Base-by-base conservation (phyloP, 192 early-diverging fungal species). In the Mortierella claussenii region DNA sequence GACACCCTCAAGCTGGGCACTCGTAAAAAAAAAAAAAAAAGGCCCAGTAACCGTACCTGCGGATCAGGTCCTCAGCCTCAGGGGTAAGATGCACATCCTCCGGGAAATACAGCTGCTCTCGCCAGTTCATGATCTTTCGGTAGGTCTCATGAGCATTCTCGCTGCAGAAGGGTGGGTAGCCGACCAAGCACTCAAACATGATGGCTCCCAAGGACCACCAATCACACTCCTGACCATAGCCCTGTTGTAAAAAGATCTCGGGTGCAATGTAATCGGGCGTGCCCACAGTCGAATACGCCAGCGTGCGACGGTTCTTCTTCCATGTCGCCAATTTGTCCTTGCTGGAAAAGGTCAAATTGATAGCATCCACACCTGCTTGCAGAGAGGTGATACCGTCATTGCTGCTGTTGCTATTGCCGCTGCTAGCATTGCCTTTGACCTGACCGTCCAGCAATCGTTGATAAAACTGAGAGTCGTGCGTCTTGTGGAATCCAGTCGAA, bases 201-300 rank as follows among this genome's bases (percentile, higher is more conserved):
- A 99, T 99, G 10, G 96, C 96, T 28, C 98, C 98, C 32, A 99
- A 79, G 9, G 96, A 97, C 98, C 98, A 99, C 94, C 95, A 99
- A 85, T 99, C 98, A 78, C 97, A 99, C 53, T 97, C 95, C 74
- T 95, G 91, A 49, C 93, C 91, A 85, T 99, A 99, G 6, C 97
- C 97, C 48, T 93, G 90, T 69, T 96, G 95, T 58, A 88, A 64
- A 68, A 99, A 97, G 32, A 97, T 95, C 83, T 99, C 98, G 13
- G 97, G 96, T 13, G 97, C 96, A 79, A 96, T 95, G 51, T 82
- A 84, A 83, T 99, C 97, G 0, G 97, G 97, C 1, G 98, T 99
- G 2, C 98, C 98, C 1, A 99, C 98, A 0, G 96, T 98, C 18
- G 94, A 96, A 76, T 97, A 98, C 21, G 97, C 97, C 82, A 99